Base-by-base conservation (phyloP, 2,329 filamentous ascomycete species). In the Verticillium nonalfalfae region DNA sequence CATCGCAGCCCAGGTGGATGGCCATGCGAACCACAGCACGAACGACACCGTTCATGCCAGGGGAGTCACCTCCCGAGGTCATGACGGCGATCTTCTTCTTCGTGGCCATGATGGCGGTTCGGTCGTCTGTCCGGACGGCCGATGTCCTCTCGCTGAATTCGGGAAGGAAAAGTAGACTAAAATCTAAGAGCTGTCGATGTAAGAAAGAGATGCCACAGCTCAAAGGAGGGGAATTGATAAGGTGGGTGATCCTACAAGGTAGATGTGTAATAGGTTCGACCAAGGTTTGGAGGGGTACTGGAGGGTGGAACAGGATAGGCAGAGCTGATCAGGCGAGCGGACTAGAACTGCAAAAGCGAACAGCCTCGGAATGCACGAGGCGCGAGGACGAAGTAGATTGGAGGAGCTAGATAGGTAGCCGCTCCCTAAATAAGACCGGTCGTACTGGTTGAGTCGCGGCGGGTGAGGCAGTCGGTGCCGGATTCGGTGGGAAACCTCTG, bases 31-130 rank as follows among this genome's bases (percentile, higher is more conserved):
- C 91, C 34, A 97, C 90, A 58, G 93, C 92, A 64, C 93, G 86
- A 40, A 97, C 92, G 39, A 91, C 91, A 64, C 88, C 92, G 76
- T 95, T 96, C 93, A 97, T 97, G 73, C 93, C 93, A 2, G 92
- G 93, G 67, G 92, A 91, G 82, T 97, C 93, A 71, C 93, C 93
- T 72, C 93, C 93, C 68, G 91, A 96, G 71, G 93, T 97, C 89
- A 97, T 92, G 75, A 97, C 87, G 67, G 89, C 93, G 73, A 97
- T 94, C 76, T 85, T 85, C 76, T 86, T 86, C 71, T 80, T 85
- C 61, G 75, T 72, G 55, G 76, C 75, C 81, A 83, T 81, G 59
- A 63, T 72, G 65, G 65, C 50, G 60, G 9, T 52, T 18, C 18
- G n/a, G 45, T 52, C 45, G 45, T 26, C 26, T 10, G 45, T 21